Conservation (phyloP, 2,329 filamentous ascomycete genomes). For the Diplodia intermedia region DNA sequence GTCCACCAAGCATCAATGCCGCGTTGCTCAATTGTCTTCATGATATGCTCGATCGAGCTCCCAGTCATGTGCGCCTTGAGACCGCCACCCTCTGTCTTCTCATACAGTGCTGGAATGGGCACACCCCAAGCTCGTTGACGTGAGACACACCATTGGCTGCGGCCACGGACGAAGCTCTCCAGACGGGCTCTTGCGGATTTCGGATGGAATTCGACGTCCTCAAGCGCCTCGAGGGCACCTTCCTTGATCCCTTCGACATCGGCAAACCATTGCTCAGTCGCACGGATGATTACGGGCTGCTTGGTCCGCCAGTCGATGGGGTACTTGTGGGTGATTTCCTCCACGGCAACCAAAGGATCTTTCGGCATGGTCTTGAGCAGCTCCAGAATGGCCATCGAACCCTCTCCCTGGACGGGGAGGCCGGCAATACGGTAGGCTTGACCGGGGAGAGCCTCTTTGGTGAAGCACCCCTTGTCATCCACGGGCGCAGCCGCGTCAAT, state of each 20-base stretch:
- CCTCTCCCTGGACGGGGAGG: conserved; percentile 73
- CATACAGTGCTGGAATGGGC: conserved; percentile 88
- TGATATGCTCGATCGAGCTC: conserved; percentile 83
- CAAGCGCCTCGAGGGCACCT: conserved; percentile 72
- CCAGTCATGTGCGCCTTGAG: conserved; percentile 76
- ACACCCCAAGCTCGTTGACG: conserved; percentile 96
- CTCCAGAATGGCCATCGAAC: conserved; percentile 72
- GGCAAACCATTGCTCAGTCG: conserved; percentile 97
- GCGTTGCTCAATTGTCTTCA: conserved; percentile 74
- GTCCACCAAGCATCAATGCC: conserved; percentile 96
- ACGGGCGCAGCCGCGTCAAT: conserved; percentile 82
- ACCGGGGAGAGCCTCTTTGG: conserved; percentile 75
- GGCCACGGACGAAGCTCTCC: conserved; percentile 82
- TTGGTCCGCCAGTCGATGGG: conserved; percentile 99
- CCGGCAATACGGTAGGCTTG: conserved; percentile 72
- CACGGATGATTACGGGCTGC: conserved; percentile 84
- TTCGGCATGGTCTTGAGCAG: conserved; percentile 60
- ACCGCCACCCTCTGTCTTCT: conserved; percentile 65
- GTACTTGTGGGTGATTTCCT: conserved; percentile 75
- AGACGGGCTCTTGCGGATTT: conserved; percentile 75
- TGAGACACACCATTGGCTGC: conserved; percentile 98
- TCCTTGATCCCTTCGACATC: conserved; percentile 85
- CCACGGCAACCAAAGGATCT: conserved; percentile 18
- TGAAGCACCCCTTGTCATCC: conserved; percentile 81
- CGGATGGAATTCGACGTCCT: conserved; percentile 79